phyloP scores from a whole-genome alignment of 2,329 filamentous ascomycete species.

The Colletotrichum neosansevieriae region DNA sequence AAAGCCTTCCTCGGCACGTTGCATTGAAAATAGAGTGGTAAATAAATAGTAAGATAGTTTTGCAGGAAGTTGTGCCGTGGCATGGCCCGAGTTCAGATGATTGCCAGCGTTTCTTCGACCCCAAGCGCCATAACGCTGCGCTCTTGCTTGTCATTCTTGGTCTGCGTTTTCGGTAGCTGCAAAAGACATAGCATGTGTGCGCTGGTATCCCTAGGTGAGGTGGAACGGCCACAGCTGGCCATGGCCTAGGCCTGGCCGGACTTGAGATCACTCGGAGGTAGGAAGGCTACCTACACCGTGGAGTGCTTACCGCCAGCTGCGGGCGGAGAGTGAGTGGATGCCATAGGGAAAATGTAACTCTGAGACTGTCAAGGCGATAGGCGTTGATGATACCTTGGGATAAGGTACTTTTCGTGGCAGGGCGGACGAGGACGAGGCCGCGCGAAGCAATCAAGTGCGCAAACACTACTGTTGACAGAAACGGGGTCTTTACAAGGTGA shows the following conservation, averaged over 20 bases:
- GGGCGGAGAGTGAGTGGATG: not conserved
- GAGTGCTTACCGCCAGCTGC: slow-evolving; percentile 3
- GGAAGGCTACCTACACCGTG: not conserved
- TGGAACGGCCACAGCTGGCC: not conserved
- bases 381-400: not conserved
- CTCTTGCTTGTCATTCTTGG: not conserved
- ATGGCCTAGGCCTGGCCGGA: slow-evolving; percentile 3
- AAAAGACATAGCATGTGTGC: not conserved
- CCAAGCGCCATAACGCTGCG: slow-evolving; percentile 12
- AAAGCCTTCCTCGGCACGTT: not conserved
- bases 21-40: not conserved
- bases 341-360: not conserved
- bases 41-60: slow-evolving; percentile 19
- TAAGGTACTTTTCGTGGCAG: slow-evolving; percentile 7
- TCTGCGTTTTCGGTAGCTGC: not conserved
- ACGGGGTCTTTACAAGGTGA: not conserved
- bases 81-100: slow-evolving; percentile 29
- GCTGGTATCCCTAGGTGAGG: not conserved
- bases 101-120: not conserved
- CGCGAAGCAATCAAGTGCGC: not conserved
- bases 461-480: slow-evolving; percentile 13
- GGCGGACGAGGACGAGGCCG: not conserved
- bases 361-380: not conserved
- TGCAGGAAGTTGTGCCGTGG: slow-evolving; percentile 16
- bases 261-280: too few species aligned